A percentile compares a stretch with the other conserved stretches of the same genome.
Conservation (phyloP, 192 early-diverging fungal species). For the Coemansia sp. region DNA sequence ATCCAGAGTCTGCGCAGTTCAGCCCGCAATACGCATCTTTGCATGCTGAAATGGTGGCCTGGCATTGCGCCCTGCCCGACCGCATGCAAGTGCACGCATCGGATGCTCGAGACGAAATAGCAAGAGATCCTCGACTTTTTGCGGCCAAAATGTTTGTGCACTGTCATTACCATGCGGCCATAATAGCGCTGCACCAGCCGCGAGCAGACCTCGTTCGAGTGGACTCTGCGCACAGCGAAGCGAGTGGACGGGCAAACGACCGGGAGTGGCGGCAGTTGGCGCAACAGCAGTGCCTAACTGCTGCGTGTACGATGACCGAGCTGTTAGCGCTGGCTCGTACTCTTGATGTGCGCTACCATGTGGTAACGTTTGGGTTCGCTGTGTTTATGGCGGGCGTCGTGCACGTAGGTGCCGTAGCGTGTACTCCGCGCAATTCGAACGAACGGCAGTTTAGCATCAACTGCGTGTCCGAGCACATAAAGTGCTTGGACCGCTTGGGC, state of each 20-base stretch:
- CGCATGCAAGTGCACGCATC: conserved; percentile 38
- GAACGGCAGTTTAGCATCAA: conserved; percentile 56
- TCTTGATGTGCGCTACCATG: conserved; percentile 52
- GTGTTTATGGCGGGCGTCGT: conserved; percentile 57
- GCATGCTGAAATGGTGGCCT: conserved; percentile 51
- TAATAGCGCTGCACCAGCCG: conserved; percentile 55
- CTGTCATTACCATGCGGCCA: conserved; percentile 53
- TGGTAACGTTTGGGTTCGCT: conserved; percentile 51
- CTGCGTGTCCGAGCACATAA: conserved; percentile 51
- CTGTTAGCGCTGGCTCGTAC: conserved; percentile 27
- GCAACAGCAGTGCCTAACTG: conserved; percentile 53
- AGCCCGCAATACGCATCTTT: conserved; percentile 46
- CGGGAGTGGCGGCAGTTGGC: conserved; percentile 49
- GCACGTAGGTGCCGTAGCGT: conserved; percentile 48
- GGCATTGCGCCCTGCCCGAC: conserved; percentile 48
- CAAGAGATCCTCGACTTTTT: conserved; percentile 30
- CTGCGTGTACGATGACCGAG: conserved; percentile 55
- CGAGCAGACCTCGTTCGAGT: conserved; percentile 52
- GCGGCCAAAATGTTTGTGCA: conserved; percentile 55
- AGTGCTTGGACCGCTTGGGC: conserved; percentile 44
- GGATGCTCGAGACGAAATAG: conserved; percentile 28
- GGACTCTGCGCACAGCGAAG: conserved; percentile 9
- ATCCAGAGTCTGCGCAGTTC: conserved; percentile 54
- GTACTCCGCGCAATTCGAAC: conserved; percentile 35
- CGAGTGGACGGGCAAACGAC: background rate